Evolutionary conservation across 1,139 yeast genomes (phyloP).

Genomic region (Protomyces lactucae-debilis): DNA sequence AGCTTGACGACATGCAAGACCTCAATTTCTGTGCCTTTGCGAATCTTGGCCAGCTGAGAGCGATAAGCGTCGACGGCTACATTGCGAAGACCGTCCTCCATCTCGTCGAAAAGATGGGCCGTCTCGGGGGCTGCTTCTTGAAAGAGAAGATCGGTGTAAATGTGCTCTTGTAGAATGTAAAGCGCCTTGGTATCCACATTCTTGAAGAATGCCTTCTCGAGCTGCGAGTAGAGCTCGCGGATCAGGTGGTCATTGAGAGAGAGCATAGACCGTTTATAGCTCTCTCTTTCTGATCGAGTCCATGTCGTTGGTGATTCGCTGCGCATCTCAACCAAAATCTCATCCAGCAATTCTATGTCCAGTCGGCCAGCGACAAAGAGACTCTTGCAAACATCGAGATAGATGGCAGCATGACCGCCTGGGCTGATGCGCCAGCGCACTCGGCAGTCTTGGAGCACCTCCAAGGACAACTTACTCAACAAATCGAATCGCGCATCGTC

Average conservation of each 20-base stretch:
- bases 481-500: neutral
- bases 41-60: neutral
- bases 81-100: slow-evolving; percentile 1
- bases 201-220: slow-evolving; percentile 1
- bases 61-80: slow-evolving; percentile 4
- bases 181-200: slow-evolving; percentile 6
- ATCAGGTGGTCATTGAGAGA: slow-evolving; percentile 9
- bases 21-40: neutral
- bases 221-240: slow-evolving; percentile 13
- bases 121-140: slow-evolving; percentile 20
- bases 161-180: slow-evolving; percentile 36
- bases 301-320: neutral
- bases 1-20: slow-evolving; percentile 13
- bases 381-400: neutral
- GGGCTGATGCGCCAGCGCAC: slow-evolving; percentile 8
- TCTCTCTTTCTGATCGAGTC: neutral
- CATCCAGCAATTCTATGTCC: slow-evolving; percentile 13
- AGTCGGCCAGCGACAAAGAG: slow-evolving; percentile 1
- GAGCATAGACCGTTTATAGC: slow-evolving; percentile 1
- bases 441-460: neutral
- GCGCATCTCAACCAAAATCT: slow-evolving; percentile 2
- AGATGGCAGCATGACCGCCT: neutral
- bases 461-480: slow-evolving; percentile 4
- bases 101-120: slow-evolving; percentile 2
- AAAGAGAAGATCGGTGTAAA: slow-evolving; percentile 26